Base-by-base conservation (phyloP, 2,329 filamentous ascomycete species). In the Xylaria sp. region DNA sequence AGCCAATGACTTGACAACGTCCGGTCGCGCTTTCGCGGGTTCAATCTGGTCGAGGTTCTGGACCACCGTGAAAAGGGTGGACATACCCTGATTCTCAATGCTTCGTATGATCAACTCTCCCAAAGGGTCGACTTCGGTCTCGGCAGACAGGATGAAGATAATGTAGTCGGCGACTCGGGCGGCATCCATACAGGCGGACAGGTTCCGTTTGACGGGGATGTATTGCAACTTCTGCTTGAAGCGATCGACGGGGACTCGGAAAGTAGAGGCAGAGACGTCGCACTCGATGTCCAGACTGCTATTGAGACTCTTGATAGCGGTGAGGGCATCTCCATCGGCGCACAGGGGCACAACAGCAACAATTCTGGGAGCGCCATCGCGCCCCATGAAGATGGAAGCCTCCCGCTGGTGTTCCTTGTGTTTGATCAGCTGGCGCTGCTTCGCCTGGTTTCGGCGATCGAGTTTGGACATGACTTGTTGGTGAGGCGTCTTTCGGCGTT, bases 391-490 rank as follows among this genome's bases (percentile, higher is more conserved):
- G 19, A 99, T 80, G 44, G 86, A 90, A 0, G 84, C 86, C 55
- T 91, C 88, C 67, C 89, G 88, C 52, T 89, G 81, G 71, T 94
- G 89, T 68, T 94, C 91, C 71, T 87, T 87, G 71, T 92, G 86
- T 76, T 97, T 97, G 67, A 86, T 81, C 63, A 89, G 79, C 69
- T 93, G 90, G 74, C 88, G 87, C 79, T 99, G 94, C 75, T 93
- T 93, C 68, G 91, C 90, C 79, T 96, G 91, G 75, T 99, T 97
- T 69, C 91, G 87, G 61, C 94, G 89, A 76, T 96, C 92, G 74
- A 99, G 84, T 77, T 97, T 99, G 60, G 92, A 96, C 90, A 97
- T 93, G 77, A 97, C 85, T 78, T 96, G 91, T 74, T 99, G 94
- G 74, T 96, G 91, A 58, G 91, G 91, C 13, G 93, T 96, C 75